Evolutionary conservation across 2,329 filamentous ascomycete genomes (phyloP), one percentile per base, ranked within the genome.

Genomic region (Chaetomium sp.): DNA sequence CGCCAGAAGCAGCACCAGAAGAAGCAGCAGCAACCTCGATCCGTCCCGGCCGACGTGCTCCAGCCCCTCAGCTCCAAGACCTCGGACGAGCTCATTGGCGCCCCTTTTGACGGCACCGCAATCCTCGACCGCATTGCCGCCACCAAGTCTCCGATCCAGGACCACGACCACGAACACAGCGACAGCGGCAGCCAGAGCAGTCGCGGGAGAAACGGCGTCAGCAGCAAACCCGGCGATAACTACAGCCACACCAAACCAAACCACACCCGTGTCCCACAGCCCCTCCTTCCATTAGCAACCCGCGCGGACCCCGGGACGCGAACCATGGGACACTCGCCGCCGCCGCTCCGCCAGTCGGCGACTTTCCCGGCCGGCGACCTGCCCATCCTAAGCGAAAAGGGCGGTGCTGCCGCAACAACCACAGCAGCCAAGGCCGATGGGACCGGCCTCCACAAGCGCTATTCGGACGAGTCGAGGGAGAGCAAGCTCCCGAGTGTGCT

Each of bases 391-490:
- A 74, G 60, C 63, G 75, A 78, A 61, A 76, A 77, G 66, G 64
- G 70, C 11, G 65, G 70, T 50, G 70, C 73, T 41, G 67, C 19
- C 19, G 19, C 19, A 3, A 3, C 19, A 27, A 27, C 19, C 19
- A 27, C 19, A 27, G 19, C 19, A 27, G 19, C 72, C 53, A 71
- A 68, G 57, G 61, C 68, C 55, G 80, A 82, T 55, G 74, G 69
- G 57, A 73, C 71, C 54, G 66, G 81, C 56, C 72, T 76, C 45
- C 77, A 84, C 42, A 90, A 94, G 73, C 78, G 89, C 62, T 87
- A 86, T 69, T 94, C 89, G 12, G 89, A 94, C 71, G 89, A 96
- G 72, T 77, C 74, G 59, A 84, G 81, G 65, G 82, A 86, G 54
- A 72, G 79, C 44, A 87, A 84, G 66, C 75, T 77, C 12, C 74